Conservation (phyloP, 2,329 filamentous ascomycete genomes). For the Calycina herbarum region DNA sequence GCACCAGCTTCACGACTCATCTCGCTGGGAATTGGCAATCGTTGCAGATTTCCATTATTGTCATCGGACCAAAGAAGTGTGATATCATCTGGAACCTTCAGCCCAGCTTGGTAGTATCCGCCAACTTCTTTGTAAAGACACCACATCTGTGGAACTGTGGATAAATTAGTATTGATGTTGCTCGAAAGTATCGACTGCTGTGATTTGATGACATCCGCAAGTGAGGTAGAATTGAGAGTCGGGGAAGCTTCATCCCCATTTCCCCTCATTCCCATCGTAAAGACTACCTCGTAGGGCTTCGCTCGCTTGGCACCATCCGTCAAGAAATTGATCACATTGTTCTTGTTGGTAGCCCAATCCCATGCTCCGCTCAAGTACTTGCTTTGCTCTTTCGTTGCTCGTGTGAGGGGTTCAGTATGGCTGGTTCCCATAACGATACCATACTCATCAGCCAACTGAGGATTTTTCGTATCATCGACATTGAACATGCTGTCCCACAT, state of each 20-base stretch:
- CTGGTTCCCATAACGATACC: constrained; percentile 70
- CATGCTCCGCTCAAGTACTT: constrained; percentile 56
- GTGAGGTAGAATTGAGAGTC: constrained; percentile 52
- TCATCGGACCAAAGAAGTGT: constrained; percentile 70
- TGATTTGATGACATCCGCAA: constrained; percentile 58
- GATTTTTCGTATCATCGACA: constrained; percentile 65
- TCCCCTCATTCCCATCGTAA: constrained; percentile 69
- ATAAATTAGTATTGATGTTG: constrained; percentile 46
- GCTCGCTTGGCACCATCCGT: constrained; percentile 64
- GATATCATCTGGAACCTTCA: constrained; percentile 63
- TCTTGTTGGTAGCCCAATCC: constrained; percentile 68
- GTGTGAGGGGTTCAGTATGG: constrained; percentile 70
- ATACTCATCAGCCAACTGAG: constrained; percentile 67
- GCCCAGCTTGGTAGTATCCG: constrained; percentile 63
- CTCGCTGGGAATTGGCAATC: constrained; percentile 60
- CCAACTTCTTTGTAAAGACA: constrained; percentile 73
- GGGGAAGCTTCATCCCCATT: constrained; percentile 63
- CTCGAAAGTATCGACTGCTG: constrained; percentile 56
- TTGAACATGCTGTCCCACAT: constrained; percentile 71
- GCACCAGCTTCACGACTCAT: constrained; percentile 57
- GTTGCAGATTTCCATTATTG: constrained; percentile 64
- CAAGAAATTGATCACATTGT: constrained; percentile 66
- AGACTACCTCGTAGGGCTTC: constrained; percentile 62
- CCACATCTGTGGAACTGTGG: constrained; percentile 62
- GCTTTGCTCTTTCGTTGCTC: constrained; percentile 55